These are phyloP conservation scores for Parasitella parasitica DNA, from an alignment of 371 early-diverging fungal species.

Conservation along the genomic window DNA sequence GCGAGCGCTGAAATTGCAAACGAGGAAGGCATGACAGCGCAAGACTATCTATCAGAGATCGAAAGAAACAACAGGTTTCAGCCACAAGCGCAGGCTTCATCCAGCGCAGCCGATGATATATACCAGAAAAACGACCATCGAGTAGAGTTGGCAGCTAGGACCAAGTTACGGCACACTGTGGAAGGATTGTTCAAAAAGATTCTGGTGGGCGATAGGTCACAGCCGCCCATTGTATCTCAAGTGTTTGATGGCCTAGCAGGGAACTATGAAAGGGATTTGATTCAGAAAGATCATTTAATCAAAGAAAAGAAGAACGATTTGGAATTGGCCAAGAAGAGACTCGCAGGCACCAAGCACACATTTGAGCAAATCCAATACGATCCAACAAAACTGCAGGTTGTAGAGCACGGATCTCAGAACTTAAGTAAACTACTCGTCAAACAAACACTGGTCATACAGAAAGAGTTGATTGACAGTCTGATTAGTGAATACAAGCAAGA, in stretches of 20 bases:
- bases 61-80: slow-evolving; percentile 22
- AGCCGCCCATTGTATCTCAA: slow-evolving; percentile 17
- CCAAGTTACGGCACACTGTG: slow-evolving; percentile 16
- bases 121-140: slow-evolving; percentile 8
- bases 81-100: slow-evolving; percentile 8
- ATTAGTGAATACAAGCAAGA: slow-evolving; percentile 12
- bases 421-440: slow-evolving; percentile 1
- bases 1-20: slow-evolving; percentile 79
- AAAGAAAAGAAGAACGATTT: slow-evolving; percentile 35
- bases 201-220: slow-evolving; percentile 9
- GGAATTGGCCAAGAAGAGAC: slow-evolving; percentile 26
- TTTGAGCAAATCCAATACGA: slow-evolving; percentile 26
- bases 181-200: slow-evolving; percentile 18
- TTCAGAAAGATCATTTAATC: slow-evolving; percentile 29
- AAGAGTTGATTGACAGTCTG: not conserved
- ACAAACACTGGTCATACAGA: slow-evolving; percentile 9
- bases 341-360: slow-evolving; percentile 24
- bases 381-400: slow-evolving; percentile 1
- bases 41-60: slow-evolving; percentile 53
- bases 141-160: slow-evolving; percentile 25
- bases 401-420: slow-evolving; percentile 8
- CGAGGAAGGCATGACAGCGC: slow-evolving; percentile 69
- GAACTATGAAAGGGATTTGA: slow-evolving; percentile 34
- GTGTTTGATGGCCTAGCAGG: slow-evolving; percentile 32
- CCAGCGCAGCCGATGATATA: not conserved